Percentiles rank a stretch among this genome's conserved stretches.
These are phyloP conservation scores for Hypoxylon sp. DNA, from an alignment of 2,329 filamentous ascomycete species.

Conservation along the genomic window DNA sequence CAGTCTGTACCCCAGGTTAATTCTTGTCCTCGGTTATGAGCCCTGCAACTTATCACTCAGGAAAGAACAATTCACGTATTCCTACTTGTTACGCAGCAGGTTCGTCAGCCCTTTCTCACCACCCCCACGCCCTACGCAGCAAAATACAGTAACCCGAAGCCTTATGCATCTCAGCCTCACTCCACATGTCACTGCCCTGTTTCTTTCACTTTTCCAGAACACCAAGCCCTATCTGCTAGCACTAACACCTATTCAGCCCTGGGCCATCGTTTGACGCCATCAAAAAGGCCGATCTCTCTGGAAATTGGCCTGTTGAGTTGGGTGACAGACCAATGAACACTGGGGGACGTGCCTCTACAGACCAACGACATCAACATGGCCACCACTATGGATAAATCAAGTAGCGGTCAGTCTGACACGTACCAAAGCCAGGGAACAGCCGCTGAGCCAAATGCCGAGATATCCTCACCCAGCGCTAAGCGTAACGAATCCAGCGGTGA, in stretches of 20 bases:
- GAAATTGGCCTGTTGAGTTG: constrained; percentile 15
- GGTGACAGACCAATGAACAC: constrained; percentile 12
- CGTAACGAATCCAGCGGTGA: constrained; percentile 12
- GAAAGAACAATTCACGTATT: constrained; percentile 6
- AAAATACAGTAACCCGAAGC: too few relatives aligned
- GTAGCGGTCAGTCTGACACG: constrained; percentile 35
- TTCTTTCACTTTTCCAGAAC: constrained; percentile 29
- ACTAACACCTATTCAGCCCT: constrained; percentile 30
- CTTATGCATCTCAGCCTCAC: constrained; percentile 39
- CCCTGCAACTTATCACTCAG: background rate
- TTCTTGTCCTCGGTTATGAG: background rate
- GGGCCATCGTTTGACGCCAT: constrained; percentile 13
- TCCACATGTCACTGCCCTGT: constrained; percentile 25
- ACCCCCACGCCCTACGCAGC: background rate
- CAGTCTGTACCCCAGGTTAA: background rate
- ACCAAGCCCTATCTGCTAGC: constrained; percentile 9
- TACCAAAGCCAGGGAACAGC: constrained; percentile 14
- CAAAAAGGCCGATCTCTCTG: constrained; percentile 29
- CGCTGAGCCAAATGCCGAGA: constrained; percentile 10
- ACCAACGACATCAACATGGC: constrained; percentile 14
- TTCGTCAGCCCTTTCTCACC: background rate
- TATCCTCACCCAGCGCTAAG: constrained; percentile 9
- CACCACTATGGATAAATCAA: constrained; percentile 7
- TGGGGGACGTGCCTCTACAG: constrained; percentile 12
- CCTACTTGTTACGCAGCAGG: background rate